Evolutionary conservation across 2,329 filamentous ascomycete species (phyloP).

Genomic region (Clonostachys rosea): DNA sequence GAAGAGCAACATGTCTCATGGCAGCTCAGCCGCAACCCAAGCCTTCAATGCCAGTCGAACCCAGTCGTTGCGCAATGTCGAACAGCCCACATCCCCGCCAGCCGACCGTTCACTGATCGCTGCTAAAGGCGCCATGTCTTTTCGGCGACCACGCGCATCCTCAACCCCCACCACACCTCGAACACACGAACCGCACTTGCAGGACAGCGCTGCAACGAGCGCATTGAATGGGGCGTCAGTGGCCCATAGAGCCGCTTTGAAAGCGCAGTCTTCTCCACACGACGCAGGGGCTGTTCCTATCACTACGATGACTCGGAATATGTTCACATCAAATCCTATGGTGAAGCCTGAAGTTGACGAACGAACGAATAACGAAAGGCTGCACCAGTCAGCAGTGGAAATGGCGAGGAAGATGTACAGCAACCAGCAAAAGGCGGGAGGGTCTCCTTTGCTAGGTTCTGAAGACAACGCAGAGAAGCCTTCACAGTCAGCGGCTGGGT

Average conservation of each 20-base stretch:
- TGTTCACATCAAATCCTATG: slow-evolving; percentile 75
- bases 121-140: slow-evolving; percentile 71
- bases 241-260: slow-evolving; percentile 51
- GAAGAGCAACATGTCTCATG: slow-evolving; percentile 10
- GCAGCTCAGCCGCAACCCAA: slow-evolving; percentile 23
- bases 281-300: slow-evolving; percentile 64
- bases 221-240: slow-evolving; percentile 70
- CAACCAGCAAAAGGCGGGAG: slow-evolving; percentile 54
- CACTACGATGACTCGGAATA: slow-evolving; percentile 64
- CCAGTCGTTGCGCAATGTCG: slow-evolving; percentile 15
- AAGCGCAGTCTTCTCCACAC: slow-evolving; percentile 39
- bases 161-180: slow-evolving; percentile 48
- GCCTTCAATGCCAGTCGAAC: slow-evolving; percentile 28
- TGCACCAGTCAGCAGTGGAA: slow-evolving; percentile 78
- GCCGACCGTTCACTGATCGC: slow-evolving; percentile 66
- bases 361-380: slow-evolving; percentile 62
- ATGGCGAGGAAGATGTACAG: slow-evolving; percentile 89
- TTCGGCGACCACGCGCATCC: slow-evolving; percentile 54
- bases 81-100: slow-evolving; percentile 21
- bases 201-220: slow-evolving; percentile 57
- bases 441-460: too few relatives aligned
- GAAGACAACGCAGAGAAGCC: slow-evolving; percentile 16
- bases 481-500: slow-evolving; percentile 40
- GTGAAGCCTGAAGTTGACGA: slow-evolving; percentile 71
- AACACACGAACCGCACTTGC: slow-evolving; percentile 39